These are phyloP conservation scores for Boletus mariae DNA, from an alignment of 1,284 basidiomycete species.

Conservation along the genomic window DNA sequence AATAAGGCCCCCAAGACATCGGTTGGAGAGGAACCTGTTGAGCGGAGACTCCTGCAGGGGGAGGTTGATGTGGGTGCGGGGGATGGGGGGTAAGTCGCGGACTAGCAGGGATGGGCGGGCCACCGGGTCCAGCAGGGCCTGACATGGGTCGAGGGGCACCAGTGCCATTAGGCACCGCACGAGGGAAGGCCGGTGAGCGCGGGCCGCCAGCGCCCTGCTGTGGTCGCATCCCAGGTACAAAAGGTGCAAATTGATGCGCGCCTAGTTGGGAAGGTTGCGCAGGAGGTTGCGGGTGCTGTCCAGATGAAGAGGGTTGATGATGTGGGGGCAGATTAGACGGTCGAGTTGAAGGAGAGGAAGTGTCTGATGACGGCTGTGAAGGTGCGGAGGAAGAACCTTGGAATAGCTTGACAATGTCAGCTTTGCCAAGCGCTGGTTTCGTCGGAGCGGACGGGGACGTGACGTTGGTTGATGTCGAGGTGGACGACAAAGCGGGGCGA, in stretches of 20 bases:
- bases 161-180: constrained; percentile 60
- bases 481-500: constrained; percentile 34
- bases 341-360: constrained; percentile 41
- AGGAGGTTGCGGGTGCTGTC: constrained; percentile 40
- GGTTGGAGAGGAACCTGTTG: constrained; percentile 40
- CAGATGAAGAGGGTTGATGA: constrained; percentile 31
- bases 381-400: constrained; percentile 41
- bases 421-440: constrained; percentile 40
- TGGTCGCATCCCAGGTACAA: constrained; percentile 42
- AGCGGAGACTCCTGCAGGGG: constrained; percentile 44
- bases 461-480: constrained; percentile 32
- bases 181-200: constrained; percentile 61
- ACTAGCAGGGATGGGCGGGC: constrained; percentile 55
- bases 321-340: constrained; percentile 46
- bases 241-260: constrained; percentile 42
- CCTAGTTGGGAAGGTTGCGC: constrained; percentile 44
- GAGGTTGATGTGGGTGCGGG: constrained; percentile 45
- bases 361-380: constrained; percentile 31
- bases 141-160: constrained; percentile 52
- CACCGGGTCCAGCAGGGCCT: constrained; percentile 49
- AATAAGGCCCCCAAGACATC: constrained; percentile 35
- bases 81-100: constrained; percentile 62
- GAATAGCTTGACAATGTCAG: constrained; percentile 68
- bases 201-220: constrained; percentile 48
- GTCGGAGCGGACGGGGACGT: constrained; percentile 34